Base-by-base conservation (phyloP, 169 alveolate species). In the Cryptosporidium sp. region DNA sequence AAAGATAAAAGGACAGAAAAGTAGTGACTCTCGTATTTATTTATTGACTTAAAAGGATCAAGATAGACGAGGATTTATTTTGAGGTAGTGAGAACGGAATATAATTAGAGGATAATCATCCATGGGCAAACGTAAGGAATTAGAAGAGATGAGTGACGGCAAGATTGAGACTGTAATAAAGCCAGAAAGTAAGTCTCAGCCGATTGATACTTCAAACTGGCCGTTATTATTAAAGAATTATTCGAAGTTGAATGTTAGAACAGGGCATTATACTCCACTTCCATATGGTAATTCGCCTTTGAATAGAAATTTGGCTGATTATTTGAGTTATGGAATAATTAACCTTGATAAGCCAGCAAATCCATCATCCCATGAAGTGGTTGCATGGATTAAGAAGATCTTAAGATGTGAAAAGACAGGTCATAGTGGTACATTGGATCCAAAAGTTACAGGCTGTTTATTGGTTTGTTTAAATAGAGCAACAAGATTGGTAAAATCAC, bases 301-400 rank as follows among this genome's bases (percentile, higher is more conserved):
- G 44, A 95, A 97, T 80, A 93, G 99, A 60, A 97, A 97, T 44
- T 84, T 98, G 67, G 94, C 93, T 84, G 99, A 97, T 85, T 97
- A 97, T 93, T 87, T 97, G 72, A 95, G 97, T 87, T 99, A 98
- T 92, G 99, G 99, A 44, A 96, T 97, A 65, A 97, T 98, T 53
- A 98, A 98, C 92, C 96, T 99, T 85, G 99, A 99, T 94, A 98
- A 99, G 95, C 99, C 99, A 52, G 97, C 99, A 53, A 99, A 99
- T 94, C 99, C 99, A 33, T 98, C 99, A 23, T 97, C 99, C 56
- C 99, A 99, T 93, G 99, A 99, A 94, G 98, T 97, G 35, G 99
- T 99, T n/a, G 98, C 99, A 18, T 99, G 99, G 99, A 96, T 99
- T 52, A 99, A 98, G 93, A 96, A 97, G 85, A 98, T 99, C 69